Evolutionary conservation across 306 rosid species (phyloP).

Genomic region (Quercus cerris): DNA sequence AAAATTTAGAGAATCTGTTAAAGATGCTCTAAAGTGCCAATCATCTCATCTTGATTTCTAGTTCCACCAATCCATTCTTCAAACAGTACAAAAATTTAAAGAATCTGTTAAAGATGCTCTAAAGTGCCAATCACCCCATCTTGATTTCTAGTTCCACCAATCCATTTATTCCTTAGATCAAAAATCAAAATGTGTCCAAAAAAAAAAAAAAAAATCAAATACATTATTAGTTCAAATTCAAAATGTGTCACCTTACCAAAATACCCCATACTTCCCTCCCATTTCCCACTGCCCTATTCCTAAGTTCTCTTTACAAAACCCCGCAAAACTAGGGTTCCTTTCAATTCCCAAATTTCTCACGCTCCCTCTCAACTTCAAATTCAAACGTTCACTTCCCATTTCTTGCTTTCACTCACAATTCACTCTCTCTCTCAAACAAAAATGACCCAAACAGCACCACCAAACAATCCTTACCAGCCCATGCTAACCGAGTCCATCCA

Average conservation of each 20-base stretch:
- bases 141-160: too few species aligned
- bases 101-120: accelerated
- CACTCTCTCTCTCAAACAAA: not conserved
- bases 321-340: slow-evolving; percentile 38
- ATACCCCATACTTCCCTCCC: slow-evolving; percentile 38
- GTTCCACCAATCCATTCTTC: too few species aligned
- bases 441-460: slow-evolving; percentile 25
- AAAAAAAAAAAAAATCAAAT: too few species aligned
- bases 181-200: too few species aligned
- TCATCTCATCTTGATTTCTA: too few species aligned
- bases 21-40: too few species aligned
- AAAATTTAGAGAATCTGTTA: accelerated
- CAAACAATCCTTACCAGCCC: slow-evolving; percentile 17
- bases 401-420: not conserved
- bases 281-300: not conserved
- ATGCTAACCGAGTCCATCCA: slow-evolving; percentile 59
- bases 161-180: too few species aligned
- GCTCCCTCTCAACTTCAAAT: not conserved
- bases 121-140: too few species aligned
- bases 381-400: not conserved
- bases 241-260: slow-evolving; percentile 25
- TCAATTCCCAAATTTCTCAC: not conserved
- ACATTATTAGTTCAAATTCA: slow-evolving; percentile 19
- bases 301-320: not conserved
- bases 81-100: too few species aligned